Conservation (phyloP, 805 yeast species). For the Wickerhamiella parazyma region DNA sequence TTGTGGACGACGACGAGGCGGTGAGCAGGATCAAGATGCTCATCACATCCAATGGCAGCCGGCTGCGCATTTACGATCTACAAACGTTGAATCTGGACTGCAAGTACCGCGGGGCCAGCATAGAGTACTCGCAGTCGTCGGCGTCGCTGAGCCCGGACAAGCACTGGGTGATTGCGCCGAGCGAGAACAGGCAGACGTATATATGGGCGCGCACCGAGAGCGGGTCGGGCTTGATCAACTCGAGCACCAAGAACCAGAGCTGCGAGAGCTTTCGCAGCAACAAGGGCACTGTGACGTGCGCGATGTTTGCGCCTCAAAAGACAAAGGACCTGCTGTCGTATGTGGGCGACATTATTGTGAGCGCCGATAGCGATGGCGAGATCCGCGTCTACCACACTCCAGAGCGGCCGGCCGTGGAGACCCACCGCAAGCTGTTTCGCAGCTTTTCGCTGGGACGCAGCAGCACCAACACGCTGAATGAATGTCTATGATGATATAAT, state of each 20-base stretch:
- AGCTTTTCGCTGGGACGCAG: background rate
- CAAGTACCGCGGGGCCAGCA: conserved; percentile 60
- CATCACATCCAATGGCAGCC: conserved; percentile 72
- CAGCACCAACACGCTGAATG: background rate
- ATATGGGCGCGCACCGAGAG: conserved; percentile 46
- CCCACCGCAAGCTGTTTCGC: background rate
- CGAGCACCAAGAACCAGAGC: background rate
- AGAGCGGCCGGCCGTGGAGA: background rate
- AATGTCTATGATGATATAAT: background rate
- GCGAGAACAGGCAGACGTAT: conserved; percentile 81
- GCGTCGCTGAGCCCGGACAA: conserved; percentile 51
- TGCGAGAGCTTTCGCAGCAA: conserved; percentile 7
- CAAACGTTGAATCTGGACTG: conserved; percentile 42
- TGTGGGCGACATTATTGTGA: conserved; percentile 5
- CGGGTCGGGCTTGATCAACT: background rate
- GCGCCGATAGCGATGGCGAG: conserved; percentile 5
- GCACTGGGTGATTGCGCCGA: conserved; percentile 53
- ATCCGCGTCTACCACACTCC: conserved; percentile 7
- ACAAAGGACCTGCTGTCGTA: conserved; percentile 2
- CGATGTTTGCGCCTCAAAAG: conserved; percentile 9
- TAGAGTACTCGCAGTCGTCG: conserved; percentile 54
- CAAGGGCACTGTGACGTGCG: conserved; percentile 4
- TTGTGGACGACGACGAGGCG: conserved; percentile 17
- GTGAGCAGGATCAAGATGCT: conserved; percentile 29
- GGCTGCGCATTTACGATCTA: conserved; percentile 51